These are phyloP conservation scores for Moricandia moricandioides DNA, from an alignment of 345 rosid species.

Conservation along the genomic window DNA sequence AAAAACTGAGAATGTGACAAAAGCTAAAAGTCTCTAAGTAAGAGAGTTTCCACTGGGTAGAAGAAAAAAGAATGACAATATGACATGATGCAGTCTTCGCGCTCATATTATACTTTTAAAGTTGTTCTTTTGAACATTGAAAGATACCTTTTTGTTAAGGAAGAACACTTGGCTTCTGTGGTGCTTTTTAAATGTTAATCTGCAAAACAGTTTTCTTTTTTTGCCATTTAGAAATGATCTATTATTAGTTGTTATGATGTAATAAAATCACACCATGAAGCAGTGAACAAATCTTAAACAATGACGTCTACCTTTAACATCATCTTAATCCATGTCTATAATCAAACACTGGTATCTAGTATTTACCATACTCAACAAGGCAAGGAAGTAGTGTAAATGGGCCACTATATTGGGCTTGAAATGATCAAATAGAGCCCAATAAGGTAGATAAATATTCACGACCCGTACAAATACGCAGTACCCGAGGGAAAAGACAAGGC, in stretches of 20 bases:
- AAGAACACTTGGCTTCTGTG: constrained; percentile 18
- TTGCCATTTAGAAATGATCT: background rate
- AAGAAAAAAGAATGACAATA: background rate
- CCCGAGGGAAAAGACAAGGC: constrained; percentile 18
- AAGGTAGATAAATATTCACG: background rate
- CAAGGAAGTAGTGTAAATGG: background rate
- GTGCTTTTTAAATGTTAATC: constrained; percentile 5
- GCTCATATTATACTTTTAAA: constrained; percentile 11
- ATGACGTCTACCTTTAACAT: background rate
- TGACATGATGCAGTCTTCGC: constrained; percentile 18
- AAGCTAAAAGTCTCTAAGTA: constrained; percentile 23
- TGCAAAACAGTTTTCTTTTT: background rate
- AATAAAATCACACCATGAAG: background rate
- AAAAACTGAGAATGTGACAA: constrained; percentile 14
- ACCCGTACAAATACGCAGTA: background rate
- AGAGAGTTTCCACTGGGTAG: background rate
- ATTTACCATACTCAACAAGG: background rate
- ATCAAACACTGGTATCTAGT: background rate
- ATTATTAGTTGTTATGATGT: background rate
- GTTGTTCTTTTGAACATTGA: constrained; percentile 12
- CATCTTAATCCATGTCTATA: background rate
- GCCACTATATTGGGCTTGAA: background rate
- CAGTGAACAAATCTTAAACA: background rate
- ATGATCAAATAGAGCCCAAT: background rate
- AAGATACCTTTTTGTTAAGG: constrained; percentile 20